These are phyloP conservation scores for Osmanthus fragrans DNA, from an alignment of 257 asterid species.

Conservation along the genomic window DNA sequence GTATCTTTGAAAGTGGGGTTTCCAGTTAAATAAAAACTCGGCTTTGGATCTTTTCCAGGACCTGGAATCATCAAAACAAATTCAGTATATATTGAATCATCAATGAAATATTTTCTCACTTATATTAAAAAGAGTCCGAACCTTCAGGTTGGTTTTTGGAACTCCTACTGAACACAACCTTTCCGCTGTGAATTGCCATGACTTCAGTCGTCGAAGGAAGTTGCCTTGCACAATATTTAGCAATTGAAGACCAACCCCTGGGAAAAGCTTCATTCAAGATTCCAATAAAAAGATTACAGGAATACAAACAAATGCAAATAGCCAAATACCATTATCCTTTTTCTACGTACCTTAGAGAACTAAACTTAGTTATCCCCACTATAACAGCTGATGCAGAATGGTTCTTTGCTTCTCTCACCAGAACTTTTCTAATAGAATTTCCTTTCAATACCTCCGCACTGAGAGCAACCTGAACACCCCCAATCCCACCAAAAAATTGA, in stretches of 20 bases:
- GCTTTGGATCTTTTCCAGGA: slow-evolving; percentile 48
- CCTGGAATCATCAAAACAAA: slow-evolving; percentile 28
- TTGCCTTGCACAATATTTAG: slow-evolving; percentile 77
- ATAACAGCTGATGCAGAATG: slow-evolving; percentile 61
- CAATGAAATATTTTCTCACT: neutral
- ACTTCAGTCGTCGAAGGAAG: slow-evolving; percentile 67
- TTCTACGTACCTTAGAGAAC: slow-evolving; percentile 59
- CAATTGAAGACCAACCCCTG: slow-evolving; percentile 75
- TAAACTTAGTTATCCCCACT: slow-evolving; percentile 66
- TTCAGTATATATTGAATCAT: slow-evolving; percentile 1
- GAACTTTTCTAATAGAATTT: slow-evolving; percentile 63
- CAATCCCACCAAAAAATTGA: slow-evolving; percentile 18
- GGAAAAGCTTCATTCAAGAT: slow-evolving; percentile 19
- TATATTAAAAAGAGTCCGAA: slow-evolving; percentile 10
- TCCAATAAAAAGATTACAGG: neutral
- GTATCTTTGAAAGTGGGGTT: slow-evolving; percentile 33
- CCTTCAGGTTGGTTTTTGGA: slow-evolving; percentile 48
- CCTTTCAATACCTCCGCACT: slow-evolving; percentile 60
- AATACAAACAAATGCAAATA: neutral
- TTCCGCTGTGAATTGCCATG: slow-evolving; percentile 74
- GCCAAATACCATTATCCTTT: neutral
- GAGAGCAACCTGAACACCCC: slow-evolving; percentile 59
- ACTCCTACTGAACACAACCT: slow-evolving; percentile 60
- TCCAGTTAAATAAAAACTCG: slow-evolving; percentile 37
- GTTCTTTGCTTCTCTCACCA: slow-evolving; percentile 75